Base-by-base conservation (phyloP, 2,329 filamentous ascomycete species). In the Arthrinium puccinioides region DNA sequence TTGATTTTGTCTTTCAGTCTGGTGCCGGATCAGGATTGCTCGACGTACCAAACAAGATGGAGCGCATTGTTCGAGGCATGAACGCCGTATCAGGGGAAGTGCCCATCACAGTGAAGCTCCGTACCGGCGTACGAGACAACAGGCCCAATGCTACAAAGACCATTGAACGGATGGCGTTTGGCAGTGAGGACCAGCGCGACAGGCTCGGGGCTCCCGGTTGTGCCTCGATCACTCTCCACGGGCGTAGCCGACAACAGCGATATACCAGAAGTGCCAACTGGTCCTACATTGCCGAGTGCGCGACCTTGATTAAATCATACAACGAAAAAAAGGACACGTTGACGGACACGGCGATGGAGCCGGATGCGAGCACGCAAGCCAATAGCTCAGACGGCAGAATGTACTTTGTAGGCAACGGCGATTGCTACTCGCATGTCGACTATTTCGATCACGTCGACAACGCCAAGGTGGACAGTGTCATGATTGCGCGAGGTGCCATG, bases 61-160 rank as follows among this genome's bases (percentile, higher is more conserved):
- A 96, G 61, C 90, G 90, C 61, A 97, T 96, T 63, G 73, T 98
- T 29, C 78, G 89, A 45, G 92, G 92, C 49, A 98, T 98, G 92
- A 96, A 94, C 55, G 76, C 81, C 28, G 87, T 97, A 9, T 95
- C 88, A 4, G 83, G 84, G 29, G 85, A 94, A 51, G 81, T 94
- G 19, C 92, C 92, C 16, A 87, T 98, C 52, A 94, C 88, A 1
- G 85, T 87, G 50, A 98, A 98, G 69, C 89, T 98, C 50, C 80
- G 92, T 42, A 96, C 85, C 66, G 92, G 92, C 32, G 88, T 92
- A 19, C 83, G 78, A 51, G 87, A 88, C 57, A 80, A 76, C 48
- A 73, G 77, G 36, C 87, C 87, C 0, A 94, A 79, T 1, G 90
- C 90, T 0, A 71, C 82, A 32, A 88, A 87, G 55, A 72, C 94